Evolutionary conservation across 305 asterid species (phyloP), one percentile per base, ranked within the genome.

Genomic region (Caryopteris hybrid): DNA sequence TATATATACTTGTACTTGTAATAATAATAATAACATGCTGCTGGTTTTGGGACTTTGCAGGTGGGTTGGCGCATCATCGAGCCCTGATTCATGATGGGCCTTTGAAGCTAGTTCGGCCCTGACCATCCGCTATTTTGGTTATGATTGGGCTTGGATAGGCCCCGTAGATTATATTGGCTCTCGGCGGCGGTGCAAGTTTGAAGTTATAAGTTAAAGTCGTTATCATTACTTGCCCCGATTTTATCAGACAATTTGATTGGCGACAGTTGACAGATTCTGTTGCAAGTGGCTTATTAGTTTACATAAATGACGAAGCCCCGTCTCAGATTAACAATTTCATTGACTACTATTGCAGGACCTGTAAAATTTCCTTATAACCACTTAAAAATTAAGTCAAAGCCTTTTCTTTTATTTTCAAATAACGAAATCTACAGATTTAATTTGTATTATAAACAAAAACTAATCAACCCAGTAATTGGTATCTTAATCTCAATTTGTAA

Each of bases 21-120:
- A 48, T 68, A 39, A 21, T 47, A 31, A 20, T 18, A 18, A 6
- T 34, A 33, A 33, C 8, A 36, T 34, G 61, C 12, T 21, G 14
- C 17, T 43, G 36, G 34, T 61, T 73, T 43, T 55, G 53, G 31
- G 13, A 38, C 34, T 58, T 60, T 65, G 79, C 77, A 66, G 77
- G 65, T 64, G 71, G 60, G 2, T 45, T 11, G 62, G 27, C 10
- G 58, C 17, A 11, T 18, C 10, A n/a, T n/a, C n/a, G 11, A 23
- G 34, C 47, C 34, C 12, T n/a, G 65, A 12, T 16, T n/a, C n/a
- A 6, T 54, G 46, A 14, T 65, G 70, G 69, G 58, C 69, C 18
- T 43, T 9, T 4, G 18, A 23, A 34, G 60, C n/a, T 8, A 34
- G 33, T 12, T 47, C 33, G 45, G 13, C n/a, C 22, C 7, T 12